These are phyloP conservation scores for Rhododendron simsii DNA, from an alignment of 148 eudicot genomes.

Conservation along the genomic window DNA sequence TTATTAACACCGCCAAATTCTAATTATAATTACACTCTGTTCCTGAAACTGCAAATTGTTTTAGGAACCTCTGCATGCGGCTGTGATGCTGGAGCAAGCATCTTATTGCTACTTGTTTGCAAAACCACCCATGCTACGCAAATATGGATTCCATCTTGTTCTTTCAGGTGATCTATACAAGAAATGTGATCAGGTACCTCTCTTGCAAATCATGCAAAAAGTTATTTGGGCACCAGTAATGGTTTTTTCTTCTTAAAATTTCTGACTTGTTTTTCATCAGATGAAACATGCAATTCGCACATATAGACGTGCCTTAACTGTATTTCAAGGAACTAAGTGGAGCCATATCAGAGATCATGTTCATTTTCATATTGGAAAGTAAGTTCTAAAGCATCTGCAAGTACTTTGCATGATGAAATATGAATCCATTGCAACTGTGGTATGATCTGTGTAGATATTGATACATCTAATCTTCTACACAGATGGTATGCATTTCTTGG, in stretches of 20 bases:
- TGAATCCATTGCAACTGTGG: slow-evolving; percentile 4
- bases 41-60: slow-evolving; percentile 25
- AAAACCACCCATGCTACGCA: slow-evolving; percentile 82
- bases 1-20: background rate
- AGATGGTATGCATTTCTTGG: slow-evolving; percentile 97
- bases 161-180: slow-evolving; percentile 86
- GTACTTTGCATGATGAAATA: slow-evolving; percentile 2
- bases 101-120: slow-evolving; percentile 87
- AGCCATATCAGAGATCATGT: slow-evolving; percentile 82
- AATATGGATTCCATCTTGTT: slow-evolving; percentile 97
- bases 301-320: slow-evolving; percentile 82
- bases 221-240: slow-evolving; percentile 1
- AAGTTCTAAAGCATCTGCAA: slow-evolving; percentile 26
- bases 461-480: slow-evolving; percentile 5
- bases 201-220: background rate
- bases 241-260: slow-evolving; percentile 7
- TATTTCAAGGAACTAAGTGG: slow-evolving; percentile 83
- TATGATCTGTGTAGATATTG: background rate
- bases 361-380: slow-evolving; percentile 94
- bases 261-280: slow-evolving; percentile 43
- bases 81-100: slow-evolving; percentile 98
- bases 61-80: slow-evolving; percentile 86
- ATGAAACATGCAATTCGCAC: slow-evolving; percentile 89
- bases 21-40: background rate
- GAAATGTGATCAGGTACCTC: slow-evolving; percentile 84